These are phyloP conservation scores for Vairimorpha necatrix DNA, from an alignment of 371 early-diverging fungal species.

Conservation along the genomic window DNA sequence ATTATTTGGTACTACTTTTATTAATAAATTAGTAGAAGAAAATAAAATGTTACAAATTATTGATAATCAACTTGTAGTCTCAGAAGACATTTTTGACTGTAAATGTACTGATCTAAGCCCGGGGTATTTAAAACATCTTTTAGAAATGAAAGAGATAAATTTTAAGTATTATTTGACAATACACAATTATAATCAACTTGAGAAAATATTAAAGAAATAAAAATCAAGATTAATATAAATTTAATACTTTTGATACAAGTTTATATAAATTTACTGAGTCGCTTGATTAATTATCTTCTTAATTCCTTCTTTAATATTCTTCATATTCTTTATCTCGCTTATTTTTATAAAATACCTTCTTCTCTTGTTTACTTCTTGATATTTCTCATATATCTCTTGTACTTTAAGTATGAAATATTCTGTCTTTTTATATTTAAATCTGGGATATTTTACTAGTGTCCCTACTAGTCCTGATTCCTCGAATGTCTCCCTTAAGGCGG, in stretches of 20 bases:
- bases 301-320: neutral
- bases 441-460: neutral
- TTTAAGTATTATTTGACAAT: constrained; percentile 20
- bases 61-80: neutral
- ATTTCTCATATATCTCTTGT: neutral
- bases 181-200: constrained; percentile 31
- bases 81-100: constrained; percentile 26
- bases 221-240: neutral
- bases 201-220: neutral
- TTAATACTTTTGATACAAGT: neutral
- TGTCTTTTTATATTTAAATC: neutral
- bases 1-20: constrained; percentile 31
- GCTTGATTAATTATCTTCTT: neutral
- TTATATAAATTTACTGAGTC: neutral
- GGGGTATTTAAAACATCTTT: constrained; percentile 25
- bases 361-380: constrained; percentile 7
- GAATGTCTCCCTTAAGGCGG: constrained; percentile 59
- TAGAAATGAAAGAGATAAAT: constrained; percentile 34
- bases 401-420: constrained; percentile 9
- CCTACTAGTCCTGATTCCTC: constrained; percentile 61
- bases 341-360: neutral
- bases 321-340: neutral
- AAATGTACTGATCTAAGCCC: constrained; percentile 18
- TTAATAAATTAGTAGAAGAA: constrained; percentile 21
- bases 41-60: constrained; percentile 28